Evolutionary conservation across 352 stramenopile species (phyloP).

Genomic region (Aphanomyces stellatus): DNA sequence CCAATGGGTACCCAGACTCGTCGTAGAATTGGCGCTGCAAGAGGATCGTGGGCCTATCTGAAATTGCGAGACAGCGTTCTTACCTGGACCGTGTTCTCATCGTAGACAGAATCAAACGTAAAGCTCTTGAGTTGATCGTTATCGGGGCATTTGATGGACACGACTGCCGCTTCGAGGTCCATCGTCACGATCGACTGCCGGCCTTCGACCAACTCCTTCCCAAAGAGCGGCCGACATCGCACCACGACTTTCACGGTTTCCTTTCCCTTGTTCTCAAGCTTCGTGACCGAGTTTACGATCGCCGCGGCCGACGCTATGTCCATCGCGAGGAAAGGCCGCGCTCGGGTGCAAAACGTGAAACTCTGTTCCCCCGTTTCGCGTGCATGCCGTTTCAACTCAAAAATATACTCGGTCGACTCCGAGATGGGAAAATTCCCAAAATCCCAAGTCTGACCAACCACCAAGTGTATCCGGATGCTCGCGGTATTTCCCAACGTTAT

Average conservation of each 20-base stretch:
- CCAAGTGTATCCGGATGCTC: neutral
- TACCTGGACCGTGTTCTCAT: slow-evolving; percentile 62
- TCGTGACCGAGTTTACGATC: slow-evolving; percentile 16
- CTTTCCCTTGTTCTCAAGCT: slow-evolving; percentile 38
- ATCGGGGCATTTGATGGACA: slow-evolving; percentile 69
- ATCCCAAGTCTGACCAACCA: neutral
- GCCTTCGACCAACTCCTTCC: slow-evolving; percentile 75
- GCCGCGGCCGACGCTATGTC: slow-evolving; percentile 15
- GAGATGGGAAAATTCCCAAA: neutral
- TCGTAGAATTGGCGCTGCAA: slow-evolving; percentile 77
- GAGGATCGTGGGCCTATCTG: neutral
- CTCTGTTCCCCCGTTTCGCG: neutral
- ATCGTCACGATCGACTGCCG: slow-evolving; percentile 76
- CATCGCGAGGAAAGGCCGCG: neutral
- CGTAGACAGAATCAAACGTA: slow-evolving; percentile 88
- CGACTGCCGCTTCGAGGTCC: slow-evolving; percentile 48
- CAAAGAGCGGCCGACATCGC: slow-evolving; percentile 76
- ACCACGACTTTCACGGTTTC: slow-evolving; percentile 87
- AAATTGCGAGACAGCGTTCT: neutral
- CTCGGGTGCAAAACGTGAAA: neutral
- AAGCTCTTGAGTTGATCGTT: slow-evolving; percentile 79
- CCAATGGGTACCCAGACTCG: slow-evolving; percentile 74
- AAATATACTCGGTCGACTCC: neutral
- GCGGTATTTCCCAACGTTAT: no score
- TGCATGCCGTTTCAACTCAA: slow-evolving; percentile 5